Conservation (phyloP, 2,329 filamentous ascomycete species). For the Lojkania enalia region DNA sequence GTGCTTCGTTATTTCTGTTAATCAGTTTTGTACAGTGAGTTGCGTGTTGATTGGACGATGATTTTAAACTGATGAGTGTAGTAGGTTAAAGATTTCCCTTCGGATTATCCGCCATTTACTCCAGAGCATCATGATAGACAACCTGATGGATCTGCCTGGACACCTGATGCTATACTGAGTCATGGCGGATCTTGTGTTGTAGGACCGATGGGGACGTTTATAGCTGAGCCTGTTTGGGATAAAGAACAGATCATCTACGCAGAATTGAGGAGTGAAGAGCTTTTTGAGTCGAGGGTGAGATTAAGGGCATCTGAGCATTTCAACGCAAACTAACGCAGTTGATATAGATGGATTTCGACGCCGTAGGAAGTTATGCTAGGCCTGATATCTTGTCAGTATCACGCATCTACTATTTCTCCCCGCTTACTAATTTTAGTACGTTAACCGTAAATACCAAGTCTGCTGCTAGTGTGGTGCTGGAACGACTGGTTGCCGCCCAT, state of each 20-base stretch:
- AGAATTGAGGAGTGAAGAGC: slow-evolving; percentile 38
- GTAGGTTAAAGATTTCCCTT: slow-evolving; percentile 46
- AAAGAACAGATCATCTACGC: slow-evolving; percentile 47
- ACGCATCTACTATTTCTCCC: not conserved
- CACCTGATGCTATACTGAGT: slow-evolving; percentile 44
- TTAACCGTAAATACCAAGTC: slow-evolving; percentile 22
- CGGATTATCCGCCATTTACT: slow-evolving; percentile 49
- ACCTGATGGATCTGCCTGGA: slow-evolving; percentile 45
- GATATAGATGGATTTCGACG: slow-evolving; percentile 49
- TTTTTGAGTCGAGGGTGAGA: slow-evolving; percentile 45
- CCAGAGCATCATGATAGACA: slow-evolving; percentile 44
- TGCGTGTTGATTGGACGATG: not conserved
- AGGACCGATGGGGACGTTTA: slow-evolving; percentile 44
- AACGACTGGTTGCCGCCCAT: too few relatives aligned
- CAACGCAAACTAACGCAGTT: too few relatives aligned
- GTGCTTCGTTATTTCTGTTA: slow-evolving; percentile 50
- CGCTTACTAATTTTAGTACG: slow-evolving; percentile 13
- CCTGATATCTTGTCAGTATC: slow-evolving; percentile 48
- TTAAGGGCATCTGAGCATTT: too few relatives aligned
- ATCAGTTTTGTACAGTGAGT: slow-evolving; percentile 42
- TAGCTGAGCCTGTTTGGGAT: slow-evolving; percentile 48
- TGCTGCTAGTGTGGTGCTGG: slow-evolving; percentile 12
- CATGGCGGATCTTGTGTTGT: slow-evolving; percentile 49
- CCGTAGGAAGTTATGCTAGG: slow-evolving; percentile 48
- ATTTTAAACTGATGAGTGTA: not conserved